A percentile compares a stretch with the other conserved stretches of the same genome.
Conservation (phyloP, 2,329 filamentous ascomycete species). For the Alternaria hordeiaustralica region DNA sequence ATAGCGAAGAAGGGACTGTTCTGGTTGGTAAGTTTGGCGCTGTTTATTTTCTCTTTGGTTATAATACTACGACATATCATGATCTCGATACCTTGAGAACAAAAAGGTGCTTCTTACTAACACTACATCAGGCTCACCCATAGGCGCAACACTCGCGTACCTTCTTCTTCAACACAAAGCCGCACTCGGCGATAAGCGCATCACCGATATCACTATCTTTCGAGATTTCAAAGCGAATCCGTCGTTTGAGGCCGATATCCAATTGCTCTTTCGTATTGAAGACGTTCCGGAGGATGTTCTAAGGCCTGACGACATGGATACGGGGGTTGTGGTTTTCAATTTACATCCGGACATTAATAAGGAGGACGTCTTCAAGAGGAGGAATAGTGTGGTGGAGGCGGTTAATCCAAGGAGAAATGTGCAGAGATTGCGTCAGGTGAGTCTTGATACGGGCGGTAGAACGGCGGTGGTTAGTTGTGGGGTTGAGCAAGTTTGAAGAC, state of each 20-base stretch:
- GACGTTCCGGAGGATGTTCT: background rate
- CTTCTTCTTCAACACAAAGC: background rate
- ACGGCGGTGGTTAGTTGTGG: background rate
- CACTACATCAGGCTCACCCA: no score
- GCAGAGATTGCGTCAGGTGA: background rate
- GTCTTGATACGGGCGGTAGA: background rate
- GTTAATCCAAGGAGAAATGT: rapidly evolving
- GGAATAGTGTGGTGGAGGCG: background rate
- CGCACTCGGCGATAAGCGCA: background rate
- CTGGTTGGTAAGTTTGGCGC: no score
- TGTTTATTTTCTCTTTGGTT: no score
- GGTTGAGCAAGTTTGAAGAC: background rate
- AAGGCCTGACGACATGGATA: background rate
- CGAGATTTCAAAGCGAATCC: background rate
- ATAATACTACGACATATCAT: no score
- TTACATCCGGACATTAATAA: background rate
- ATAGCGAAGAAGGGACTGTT: no score
- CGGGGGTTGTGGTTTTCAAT: background rate
- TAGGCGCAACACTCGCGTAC: background rate
- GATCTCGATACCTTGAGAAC: no score
- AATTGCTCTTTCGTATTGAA: background rate
- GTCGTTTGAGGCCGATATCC: background rate
- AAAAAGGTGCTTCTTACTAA: no score
- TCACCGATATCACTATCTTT: background rate
- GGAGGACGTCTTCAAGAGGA: background rate